Percentiles rank a stretch among this genome's conserved stretches.
phyloP scores from a whole-genome alignment of 169 alveolate species.

The Plasmodium knowlesi region DNA sequence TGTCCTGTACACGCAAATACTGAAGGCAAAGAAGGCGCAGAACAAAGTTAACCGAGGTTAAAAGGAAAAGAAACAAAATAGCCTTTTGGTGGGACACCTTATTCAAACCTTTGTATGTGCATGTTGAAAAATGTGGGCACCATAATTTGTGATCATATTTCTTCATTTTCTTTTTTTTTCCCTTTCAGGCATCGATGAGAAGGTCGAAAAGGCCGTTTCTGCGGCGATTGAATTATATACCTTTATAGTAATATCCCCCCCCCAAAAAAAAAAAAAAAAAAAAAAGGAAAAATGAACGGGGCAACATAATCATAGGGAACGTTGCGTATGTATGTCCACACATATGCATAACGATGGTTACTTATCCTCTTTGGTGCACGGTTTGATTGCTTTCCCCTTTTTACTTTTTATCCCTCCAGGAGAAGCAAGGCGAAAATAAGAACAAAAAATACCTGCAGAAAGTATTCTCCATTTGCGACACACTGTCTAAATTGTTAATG shows the following conservation, averaged over 20 bases:
- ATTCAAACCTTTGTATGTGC: neutral
- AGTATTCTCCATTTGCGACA: constrained; percentile 24
- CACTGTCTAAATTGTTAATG: constrained; percentile 12
- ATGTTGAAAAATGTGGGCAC: neutral
- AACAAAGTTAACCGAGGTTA: neutral
- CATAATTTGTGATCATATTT: neutral
- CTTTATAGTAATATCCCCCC: neutral
- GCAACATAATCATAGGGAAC: neutral
- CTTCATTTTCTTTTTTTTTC: neutral
- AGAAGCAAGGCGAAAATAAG: neutral
- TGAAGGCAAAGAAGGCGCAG: constrained; percentile 11
- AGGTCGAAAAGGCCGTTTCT: constrained; percentile 12
- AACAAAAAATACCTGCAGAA: constrained; percentile 17
- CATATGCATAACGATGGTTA: neutral
- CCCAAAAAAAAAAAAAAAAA: neutral
- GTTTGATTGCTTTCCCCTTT: neutral
- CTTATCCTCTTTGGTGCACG: neutral
- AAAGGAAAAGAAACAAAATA: neutral
- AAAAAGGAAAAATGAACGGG: neutral
- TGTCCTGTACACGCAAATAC: constrained; percentile 12
- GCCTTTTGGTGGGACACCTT: neutral
- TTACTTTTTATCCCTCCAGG: constrained; percentile 16
- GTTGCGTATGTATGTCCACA: neutral
- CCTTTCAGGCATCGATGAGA: constrained; percentile 16
- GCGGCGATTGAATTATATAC: constrained; percentile 32